Conservation (phyloP, 306 rosid genomes). For the Ceratonia siliqua region DNA sequence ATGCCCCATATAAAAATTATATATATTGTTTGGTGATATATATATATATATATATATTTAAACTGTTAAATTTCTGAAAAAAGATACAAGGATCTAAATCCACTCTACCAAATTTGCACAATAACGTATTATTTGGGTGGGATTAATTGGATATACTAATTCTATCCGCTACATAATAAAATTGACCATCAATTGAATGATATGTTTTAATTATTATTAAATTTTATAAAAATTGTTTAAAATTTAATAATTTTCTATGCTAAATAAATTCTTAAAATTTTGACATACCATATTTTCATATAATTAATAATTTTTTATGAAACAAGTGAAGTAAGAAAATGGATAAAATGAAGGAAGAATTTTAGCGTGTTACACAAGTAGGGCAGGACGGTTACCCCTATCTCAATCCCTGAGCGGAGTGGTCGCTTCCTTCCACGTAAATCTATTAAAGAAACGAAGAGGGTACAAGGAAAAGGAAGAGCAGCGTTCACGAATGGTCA, state of each 20-base stretch:
- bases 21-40: too few species aligned
- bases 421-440: neutral
- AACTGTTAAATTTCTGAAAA: too few species aligned
- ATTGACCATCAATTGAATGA: too few species aligned
- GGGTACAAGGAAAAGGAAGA: neutral
- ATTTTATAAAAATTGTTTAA: neutral
- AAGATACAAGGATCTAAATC: too few species aligned
- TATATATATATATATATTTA: too few species aligned
- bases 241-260: too few species aligned
- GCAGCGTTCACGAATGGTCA: slow-evolving; percentile 19
- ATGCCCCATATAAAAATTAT: too few species aligned
- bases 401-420: neutral
- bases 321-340: too few species aligned
- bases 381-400: neutral
- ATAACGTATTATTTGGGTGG: neutral
- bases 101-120: neutral
- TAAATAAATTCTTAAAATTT: too few species aligned
- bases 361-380: neutral
- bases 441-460: neutral
- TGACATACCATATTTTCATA: too few species aligned
- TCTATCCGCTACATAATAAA: neutral
- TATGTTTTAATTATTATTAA: neutral
- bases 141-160: neutral
- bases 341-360: too few species aligned
- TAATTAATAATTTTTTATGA: too few species aligned